Evolutionary conservation across 257 asterid species (phyloP).

Genomic region (Mitragyna speciosa): DNA sequence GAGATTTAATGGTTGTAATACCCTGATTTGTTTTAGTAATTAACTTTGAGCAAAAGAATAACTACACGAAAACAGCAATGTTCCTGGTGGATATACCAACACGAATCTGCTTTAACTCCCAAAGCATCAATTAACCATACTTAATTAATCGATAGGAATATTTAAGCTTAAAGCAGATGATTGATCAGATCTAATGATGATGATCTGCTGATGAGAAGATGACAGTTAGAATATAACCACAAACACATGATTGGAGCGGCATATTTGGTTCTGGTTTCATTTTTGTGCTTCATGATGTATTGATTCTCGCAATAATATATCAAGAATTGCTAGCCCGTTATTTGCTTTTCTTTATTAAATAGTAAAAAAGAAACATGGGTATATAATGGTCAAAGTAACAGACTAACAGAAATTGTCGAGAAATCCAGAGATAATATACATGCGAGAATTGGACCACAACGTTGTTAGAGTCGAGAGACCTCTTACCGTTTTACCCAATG

Average conservation of each 20-base stretch:
- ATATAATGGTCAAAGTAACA: background rate
- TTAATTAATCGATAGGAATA: background rate
- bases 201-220: conserved; percentile 10
- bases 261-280: conserved; percentile 6
- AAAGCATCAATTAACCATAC: background rate
- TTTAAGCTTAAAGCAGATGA: background rate
- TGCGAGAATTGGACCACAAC: conserved; percentile 11
- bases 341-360: background rate
- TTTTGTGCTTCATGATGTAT: background rate
- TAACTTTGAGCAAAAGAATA: background rate
- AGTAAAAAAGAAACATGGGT: background rate
- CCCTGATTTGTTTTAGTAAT: background rate
- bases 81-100: conserved; percentile 15
- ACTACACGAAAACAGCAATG: background rate
- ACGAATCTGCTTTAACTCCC: conserved; percentile 15
- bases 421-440: background rate
- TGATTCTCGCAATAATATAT: background rate
- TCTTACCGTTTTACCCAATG: background rate
- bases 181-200: conserved; percentile 5
- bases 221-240: background rate
- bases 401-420: background rate
- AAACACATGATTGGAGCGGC: conserved; percentile 15
- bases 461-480: conserved; percentile 1
- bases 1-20: conserved; percentile 12
- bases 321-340: background rate